Base-by-base conservation (phyloP, 768 basidiomycete genomes). In the Kwoniella sp. region DNA sequence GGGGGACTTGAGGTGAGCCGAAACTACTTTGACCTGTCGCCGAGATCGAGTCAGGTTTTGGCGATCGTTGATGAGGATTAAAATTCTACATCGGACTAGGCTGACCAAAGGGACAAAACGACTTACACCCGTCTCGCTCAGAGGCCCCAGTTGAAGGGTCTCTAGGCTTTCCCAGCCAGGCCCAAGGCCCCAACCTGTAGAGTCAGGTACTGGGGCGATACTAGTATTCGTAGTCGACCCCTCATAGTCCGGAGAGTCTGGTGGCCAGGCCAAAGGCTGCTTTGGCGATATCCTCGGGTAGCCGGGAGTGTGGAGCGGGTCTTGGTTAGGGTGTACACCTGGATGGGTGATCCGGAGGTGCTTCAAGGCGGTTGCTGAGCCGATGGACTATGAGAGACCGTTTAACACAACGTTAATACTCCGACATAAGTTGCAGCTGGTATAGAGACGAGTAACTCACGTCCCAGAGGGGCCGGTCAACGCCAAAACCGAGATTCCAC, bases 41-140 rank as follows among this genome's bases (percentile, higher is more conserved):
- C n/a, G n/a, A n/a, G n/a, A n/a, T n/a, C n/a, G n/a, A n/a, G n/a
- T n/a, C n/a, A n/a, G n/a, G n/a, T n/a, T n/a, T n/a, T n/a, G n/a
- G n/a, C n/a, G n/a, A n/a, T n/a, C n/a, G n/a, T n/a, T n/a, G n/a
- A n/a, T n/a, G n/a, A n/a, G n/a, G n/a, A n/a, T n/a, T n/a, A n/a
- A n/a, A n/a, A n/a, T n/a, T n/a, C n/a, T n/a, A n/a, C n/a, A n/a
- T 34, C 34, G 17, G 17, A 17, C 41, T 45, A 17, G n/a, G n/a
- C n/a, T n/a, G n/a, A n/a, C n/a, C n/a, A n/a, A n/a, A n/a, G n/a
- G n/a, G n/a, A n/a, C n/a, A n/a, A n/a, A n/a, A n/a, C n/a, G 22
- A 58, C 67, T 60, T 38, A 68, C 67, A 1, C 63, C 67, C 12
- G 54, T 61, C 22, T 54, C 52, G 22, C 61, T 65, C 54, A 69